Percentiles rank a stretch among this genome's conserved stretches.
Evolutionary conservation across 768 basidiomycete genomes (phyloP).

Genomic region (Xerocomus brunneocitrinus): DNA sequence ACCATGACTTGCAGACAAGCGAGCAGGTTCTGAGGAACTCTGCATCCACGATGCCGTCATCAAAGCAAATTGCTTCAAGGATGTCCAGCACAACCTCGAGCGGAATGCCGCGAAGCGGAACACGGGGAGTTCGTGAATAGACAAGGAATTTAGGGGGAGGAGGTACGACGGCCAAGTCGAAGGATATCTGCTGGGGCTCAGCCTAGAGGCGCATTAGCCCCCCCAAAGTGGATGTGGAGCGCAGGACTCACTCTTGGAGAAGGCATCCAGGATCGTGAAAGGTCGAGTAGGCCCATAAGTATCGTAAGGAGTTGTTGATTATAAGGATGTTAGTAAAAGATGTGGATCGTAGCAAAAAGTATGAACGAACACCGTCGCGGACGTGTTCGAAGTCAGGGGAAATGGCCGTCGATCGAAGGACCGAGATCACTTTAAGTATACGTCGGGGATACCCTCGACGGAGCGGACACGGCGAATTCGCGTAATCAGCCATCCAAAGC

Average conservation of each 20-base stretch:
- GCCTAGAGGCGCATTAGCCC: slow-evolving; percentile 20
- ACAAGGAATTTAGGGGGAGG: slow-evolving; percentile 19
- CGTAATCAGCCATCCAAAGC: slow-evolving; percentile 16
- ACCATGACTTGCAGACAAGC: slow-evolving; percentile 67
- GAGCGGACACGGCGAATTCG: slow-evolving; percentile 21
- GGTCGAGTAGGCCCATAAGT: slow-evolving; percentile 25
- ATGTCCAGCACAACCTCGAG: slow-evolving; percentile 61
- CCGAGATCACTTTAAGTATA: slow-evolving; percentile 24
- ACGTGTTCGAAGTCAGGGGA: slow-evolving; percentile 17
- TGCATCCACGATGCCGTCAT: slow-evolving; percentile 34
- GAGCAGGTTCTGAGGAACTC: slow-evolving; percentile 49
- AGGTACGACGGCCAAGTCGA: slow-evolving; percentile 33
- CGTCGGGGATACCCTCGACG: slow-evolving; percentile 18
- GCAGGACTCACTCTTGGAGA: slow-evolving; percentile 22
- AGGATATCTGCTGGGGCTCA: slow-evolving; percentile 36
- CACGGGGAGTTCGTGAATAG: slow-evolving; percentile 14
- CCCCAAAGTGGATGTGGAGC: neutral
- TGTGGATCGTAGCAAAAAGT: slow-evolving; percentile 14
- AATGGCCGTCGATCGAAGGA: slow-evolving; percentile 15
- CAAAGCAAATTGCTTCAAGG: slow-evolving; percentile 51
- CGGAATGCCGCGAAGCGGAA: slow-evolving; percentile 41
- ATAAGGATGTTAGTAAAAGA: slow-evolving; percentile 17
- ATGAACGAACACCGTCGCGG: slow-evolving; percentile 21
- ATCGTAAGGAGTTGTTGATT: slow-evolving; percentile 20
- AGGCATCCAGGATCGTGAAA: slow-evolving; percentile 19